Evolutionary conservation across 306 rosid species (phyloP).

Genomic region (Luffa aegyptiaca): DNA sequence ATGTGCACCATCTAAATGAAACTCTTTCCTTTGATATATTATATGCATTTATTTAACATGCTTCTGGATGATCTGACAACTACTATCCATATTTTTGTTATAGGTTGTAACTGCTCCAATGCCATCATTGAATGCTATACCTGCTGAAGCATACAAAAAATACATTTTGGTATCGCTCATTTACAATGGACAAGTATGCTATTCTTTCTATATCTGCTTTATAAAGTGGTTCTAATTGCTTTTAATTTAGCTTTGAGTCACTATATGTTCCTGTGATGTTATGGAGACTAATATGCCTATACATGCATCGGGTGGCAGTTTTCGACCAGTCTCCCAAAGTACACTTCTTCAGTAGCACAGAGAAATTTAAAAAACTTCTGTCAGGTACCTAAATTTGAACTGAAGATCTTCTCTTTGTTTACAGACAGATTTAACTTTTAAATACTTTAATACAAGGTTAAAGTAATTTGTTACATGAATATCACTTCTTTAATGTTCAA

Average conservation of each 20-base stretch:
- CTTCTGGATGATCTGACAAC: neutral
- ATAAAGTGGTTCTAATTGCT: neutral
- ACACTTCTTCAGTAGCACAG: slow-evolving; percentile 67
- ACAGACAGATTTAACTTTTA: neutral
- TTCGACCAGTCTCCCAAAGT: slow-evolving; percentile 66
- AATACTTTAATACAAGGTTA: neutral
- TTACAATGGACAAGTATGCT: slow-evolving; percentile 71
- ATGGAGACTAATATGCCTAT: slow-evolving; percentile 9
- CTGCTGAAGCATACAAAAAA: slow-evolving; percentile 91
- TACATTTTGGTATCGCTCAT: slow-evolving; percentile 78
- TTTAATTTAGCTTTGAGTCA: neutral
- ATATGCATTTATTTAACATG: slow-evolving; percentile 9
- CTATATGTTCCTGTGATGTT: neutral
- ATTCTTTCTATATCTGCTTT: slow-evolving; percentile 13
- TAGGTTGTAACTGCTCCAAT: slow-evolving; percentile 97
- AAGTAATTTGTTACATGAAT: neutral
- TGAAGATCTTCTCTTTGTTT: neutral
- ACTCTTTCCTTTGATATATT: neutral
- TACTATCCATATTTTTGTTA: slow-evolving; percentile 16
- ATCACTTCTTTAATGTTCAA: neutral
- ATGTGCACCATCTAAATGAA: slow-evolving; percentile 33
- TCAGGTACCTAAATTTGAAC: slow-evolving; percentile 38
- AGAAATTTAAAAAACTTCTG: slow-evolving; percentile 62
- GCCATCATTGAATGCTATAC: slow-evolving; percentile 61
- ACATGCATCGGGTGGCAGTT: slow-evolving; percentile 40